Conservation (phyloP, 371 early-diverging fungal genomes). For the Saksenaea oblongispora region DNA sequence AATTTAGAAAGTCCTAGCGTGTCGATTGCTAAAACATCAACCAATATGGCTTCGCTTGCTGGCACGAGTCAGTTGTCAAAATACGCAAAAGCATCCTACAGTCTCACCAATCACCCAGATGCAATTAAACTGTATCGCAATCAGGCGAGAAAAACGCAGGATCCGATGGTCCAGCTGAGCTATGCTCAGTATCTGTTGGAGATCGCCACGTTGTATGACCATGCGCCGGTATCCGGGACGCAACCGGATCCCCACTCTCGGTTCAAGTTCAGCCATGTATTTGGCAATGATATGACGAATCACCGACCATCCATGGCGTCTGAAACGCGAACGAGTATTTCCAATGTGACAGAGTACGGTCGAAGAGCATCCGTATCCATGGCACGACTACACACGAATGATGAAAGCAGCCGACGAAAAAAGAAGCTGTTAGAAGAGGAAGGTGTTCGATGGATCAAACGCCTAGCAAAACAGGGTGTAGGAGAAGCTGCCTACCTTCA, state of each 20-base stretch:
- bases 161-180: conserved; percentile 75
- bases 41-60: background rate
- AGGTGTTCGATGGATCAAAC: conserved; percentile 72
- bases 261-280: conserved; percentile 3
- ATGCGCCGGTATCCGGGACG: background rate
- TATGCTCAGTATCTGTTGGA: conserved; percentile 79
- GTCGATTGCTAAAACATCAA: conserved; percentile 9
- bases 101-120: conserved; percentile 52
- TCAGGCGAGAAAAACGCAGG: conserved; percentile 70
- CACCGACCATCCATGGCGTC: background rate
- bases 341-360: background rate
- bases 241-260: background rate
- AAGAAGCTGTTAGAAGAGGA: conserved; percentile 48
- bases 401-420: conserved; percentile 13
- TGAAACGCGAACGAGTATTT: background rate
- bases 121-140: conserved; percentile 63
- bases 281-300: background rate
- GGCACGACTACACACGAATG: background rate
- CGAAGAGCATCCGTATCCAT: background rate
- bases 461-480: conserved; percentile 64
- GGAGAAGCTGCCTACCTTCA: conserved; percentile 71
- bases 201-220: conserved; percentile 29
- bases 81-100: conserved; percentile 45
- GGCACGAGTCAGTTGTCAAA: conserved; percentile 13
- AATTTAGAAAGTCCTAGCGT: conserved; percentile 5